Evolutionary conservation across 2,329 filamentous ascomycete species (phyloP).

Genomic region (Mycosphaerella sp.): DNA sequence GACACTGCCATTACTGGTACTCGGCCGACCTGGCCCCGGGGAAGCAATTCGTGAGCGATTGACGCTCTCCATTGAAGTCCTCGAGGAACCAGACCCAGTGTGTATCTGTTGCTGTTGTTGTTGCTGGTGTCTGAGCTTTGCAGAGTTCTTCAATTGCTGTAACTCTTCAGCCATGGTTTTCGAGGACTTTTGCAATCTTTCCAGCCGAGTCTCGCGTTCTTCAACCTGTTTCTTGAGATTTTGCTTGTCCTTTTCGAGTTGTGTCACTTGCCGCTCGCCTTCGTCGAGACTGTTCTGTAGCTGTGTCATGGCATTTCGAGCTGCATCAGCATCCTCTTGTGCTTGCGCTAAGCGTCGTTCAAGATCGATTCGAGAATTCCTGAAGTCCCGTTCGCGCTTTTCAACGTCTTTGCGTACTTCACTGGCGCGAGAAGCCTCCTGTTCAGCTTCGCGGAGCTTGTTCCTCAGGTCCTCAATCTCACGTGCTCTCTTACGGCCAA

Average conservation of each 20-base stretch:
- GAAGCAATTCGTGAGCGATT: constrained; percentile 37
- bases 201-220: constrained; percentile 19
- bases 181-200: constrained; percentile 53
- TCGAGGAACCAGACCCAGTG: constrained; percentile 45
- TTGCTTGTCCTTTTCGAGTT: constrained; percentile 73
- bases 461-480: constrained; percentile 82
- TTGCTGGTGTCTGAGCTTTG: constrained; percentile 11
- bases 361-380: constrained; percentile 65
- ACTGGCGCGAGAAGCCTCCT: constrained; percentile 61
- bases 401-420: constrained; percentile 75
- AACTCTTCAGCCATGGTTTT: constrained; percentile 56
- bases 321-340: constrained; percentile 65
- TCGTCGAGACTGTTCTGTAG: constrained; percentile 77
- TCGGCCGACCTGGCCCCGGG: constrained; percentile 31
- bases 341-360: constrained; percentile 64
- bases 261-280: constrained; percentile 73
- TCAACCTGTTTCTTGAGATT: constrained; percentile 33
- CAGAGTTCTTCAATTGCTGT: constrained; percentile 42
- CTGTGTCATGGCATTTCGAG: constrained; percentile 68
- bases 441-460: constrained; percentile 74
- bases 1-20: constrained; percentile 14
- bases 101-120: constrained; percentile 30
- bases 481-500: constrained; percentile 66
- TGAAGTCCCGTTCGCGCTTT: constrained; percentile 66
- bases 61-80: constrained; percentile 53